phyloP scores from a whole-genome alignment of 1,284 basidiomycete species.

The Fomitopsis schrenkii region DNA sequence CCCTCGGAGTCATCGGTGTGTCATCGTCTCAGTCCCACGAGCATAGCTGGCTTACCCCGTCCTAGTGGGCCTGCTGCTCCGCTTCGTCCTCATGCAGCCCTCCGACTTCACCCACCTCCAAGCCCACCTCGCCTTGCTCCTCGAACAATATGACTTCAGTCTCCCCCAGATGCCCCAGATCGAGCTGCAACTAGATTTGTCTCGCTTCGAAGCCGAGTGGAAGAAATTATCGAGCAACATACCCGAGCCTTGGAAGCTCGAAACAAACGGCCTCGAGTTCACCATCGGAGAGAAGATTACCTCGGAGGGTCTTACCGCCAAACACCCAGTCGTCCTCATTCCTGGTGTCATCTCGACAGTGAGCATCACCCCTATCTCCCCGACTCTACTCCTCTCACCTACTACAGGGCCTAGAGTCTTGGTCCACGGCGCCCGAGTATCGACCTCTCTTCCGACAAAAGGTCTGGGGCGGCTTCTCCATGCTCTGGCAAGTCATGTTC shows the following conservation, averaged over 20 bases:
- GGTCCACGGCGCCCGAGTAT: conserved; percentile 80
- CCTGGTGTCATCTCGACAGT: conserved; percentile 81
- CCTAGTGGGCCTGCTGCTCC: conserved; percentile 64
- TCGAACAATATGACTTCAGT: conserved; percentile 45
- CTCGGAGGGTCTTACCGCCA: conserved; percentile 62
- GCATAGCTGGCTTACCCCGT: neutral
- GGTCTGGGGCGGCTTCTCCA: conserved; percentile 83
- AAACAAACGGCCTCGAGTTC: conserved; percentile 81
- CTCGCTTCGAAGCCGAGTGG: conserved; percentile 68
- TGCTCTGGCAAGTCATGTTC: conserved; percentile 85
- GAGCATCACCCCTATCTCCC: conserved; percentile 17
- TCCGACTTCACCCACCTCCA: conserved; percentile 49
- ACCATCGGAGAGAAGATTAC: conserved; percentile 74
- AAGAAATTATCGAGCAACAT: conserved; percentile 56
- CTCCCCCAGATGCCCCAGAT: conserved; percentile 56
- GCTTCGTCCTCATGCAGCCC: conserved; percentile 57
- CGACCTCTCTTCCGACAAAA: conserved; percentile 80
- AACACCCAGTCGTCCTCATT: conserved; percentile 77
- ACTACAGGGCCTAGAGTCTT: conserved; percentile 74
- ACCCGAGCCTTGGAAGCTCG: conserved; percentile 78
- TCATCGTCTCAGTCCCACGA: neutral
- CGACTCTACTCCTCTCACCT: neutral
- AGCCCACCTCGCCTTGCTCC: conserved; percentile 34
- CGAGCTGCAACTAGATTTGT: conserved; percentile 52
- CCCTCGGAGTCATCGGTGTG: conserved; percentile 44